Evolutionary conservation across 2,329 filamentous ascomycete species (phyloP), one percentile per base, ranked within the genome.

Genomic region (Diaporthe sp.): DNA sequence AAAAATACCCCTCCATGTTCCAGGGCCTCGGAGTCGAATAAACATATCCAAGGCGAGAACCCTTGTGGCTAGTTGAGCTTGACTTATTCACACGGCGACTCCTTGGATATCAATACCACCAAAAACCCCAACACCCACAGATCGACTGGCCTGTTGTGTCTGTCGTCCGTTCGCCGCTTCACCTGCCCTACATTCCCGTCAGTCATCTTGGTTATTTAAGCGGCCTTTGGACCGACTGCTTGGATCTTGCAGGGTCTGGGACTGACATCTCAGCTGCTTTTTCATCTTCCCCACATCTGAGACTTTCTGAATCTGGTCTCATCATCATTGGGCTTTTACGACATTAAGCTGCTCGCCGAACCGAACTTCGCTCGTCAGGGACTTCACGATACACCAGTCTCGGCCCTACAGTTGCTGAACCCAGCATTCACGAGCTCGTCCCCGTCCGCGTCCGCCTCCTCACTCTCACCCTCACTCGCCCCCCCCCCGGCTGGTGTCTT

Each of bases 1-100:
- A 39, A 22, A 71, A 57, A 58, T 72, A n/a, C 70, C 70, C 71
- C 71, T 73, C 71, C 71, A 73, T 39, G 37, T 31, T 34, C 61
- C 51, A 42, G 34, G 57, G 55, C 46, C 71, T 65, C 39, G 58
- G 65, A 42, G 55, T 42, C 55, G 22, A 25, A 42, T 15, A 55
- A 42, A 28, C 49, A 55, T 15, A 22, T 10, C n/a, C 46, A 51
- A 39, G 22, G 65, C 46, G 46, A 53, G 65, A 68, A 68, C 65
- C 65, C 46, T 39, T 37, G 65, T 68, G 65, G 65, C 65, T 53
- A 12, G 17, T 12, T 39, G 46, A 39, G 9, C 34, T 15, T 39
- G 65, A 51, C 31, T 68, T 53, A 39, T 31, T 53, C 62, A 53
- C 28, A 25, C 62, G 62, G 53, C 46, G 34, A 12, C 31, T 9